A percentile compares a stretch with the other conserved stretches of the same genome.
Conservation (phyloP, 805 yeast genomes). For the Torulaspora maleeae region DNA sequence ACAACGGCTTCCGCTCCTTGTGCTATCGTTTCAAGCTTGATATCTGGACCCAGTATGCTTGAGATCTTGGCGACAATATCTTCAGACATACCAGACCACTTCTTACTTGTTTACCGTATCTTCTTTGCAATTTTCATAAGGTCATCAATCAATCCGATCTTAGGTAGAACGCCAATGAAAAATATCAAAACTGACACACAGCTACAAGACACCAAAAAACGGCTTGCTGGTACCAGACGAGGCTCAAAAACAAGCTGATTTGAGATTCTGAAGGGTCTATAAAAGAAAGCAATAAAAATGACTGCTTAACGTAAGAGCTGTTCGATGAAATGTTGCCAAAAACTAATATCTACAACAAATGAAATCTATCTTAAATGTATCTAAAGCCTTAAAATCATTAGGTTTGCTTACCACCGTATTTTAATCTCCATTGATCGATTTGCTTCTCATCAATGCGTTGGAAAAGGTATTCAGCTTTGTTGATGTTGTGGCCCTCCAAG, state of each 20-base stretch:
- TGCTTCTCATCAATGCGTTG: slow-evolving; percentile 86
- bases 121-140: neutral
- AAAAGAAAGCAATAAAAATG: no score
- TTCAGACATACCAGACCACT: slow-evolving; percentile 46
- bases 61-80: slow-evolving; percentile 44
- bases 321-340: neutral
- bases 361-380: slow-evolving; percentile 1
- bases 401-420: slow-evolving; percentile 75
- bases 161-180: neutral
- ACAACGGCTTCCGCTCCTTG: slow-evolving; percentile 93
- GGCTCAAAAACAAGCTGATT: no score
- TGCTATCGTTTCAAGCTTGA: slow-evolving; percentile 54
- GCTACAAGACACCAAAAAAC: neutral
- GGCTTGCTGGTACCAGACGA: neutral
- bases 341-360: neutral
- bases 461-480: slow-evolving; percentile 88
- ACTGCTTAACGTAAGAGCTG: no score
- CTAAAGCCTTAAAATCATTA: slow-evolving; percentile 1
- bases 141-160: neutral
- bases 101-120: neutral
- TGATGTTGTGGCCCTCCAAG: slow-evolving; percentile 78
- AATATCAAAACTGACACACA: neutral
- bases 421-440: slow-evolving; percentile 78
- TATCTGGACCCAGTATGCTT: slow-evolving; percentile 40
- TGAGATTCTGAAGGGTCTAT: no score